Conservation (phyloP, 2,329 filamentous ascomycete genomes). For the Diaporthe vaccinii region DNA sequence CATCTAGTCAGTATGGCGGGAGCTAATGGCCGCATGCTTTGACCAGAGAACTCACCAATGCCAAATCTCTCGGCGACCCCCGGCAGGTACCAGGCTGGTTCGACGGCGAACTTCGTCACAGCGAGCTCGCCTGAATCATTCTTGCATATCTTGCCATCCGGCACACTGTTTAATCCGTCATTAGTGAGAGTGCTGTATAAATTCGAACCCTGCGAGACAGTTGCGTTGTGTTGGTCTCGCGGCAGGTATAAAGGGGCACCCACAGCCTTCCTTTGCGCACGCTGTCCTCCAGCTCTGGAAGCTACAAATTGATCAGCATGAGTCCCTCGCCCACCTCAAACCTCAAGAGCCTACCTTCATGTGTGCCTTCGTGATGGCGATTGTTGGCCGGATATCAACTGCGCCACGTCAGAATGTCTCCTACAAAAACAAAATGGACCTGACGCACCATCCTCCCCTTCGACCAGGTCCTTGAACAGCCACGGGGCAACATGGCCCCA, state of each 20-base stretch:
- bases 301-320: slow-evolving; percentile 50
- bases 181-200: neutral
- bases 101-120: slow-evolving; percentile 96
- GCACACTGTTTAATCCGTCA: slow-evolving; percentile 57
- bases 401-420: slow-evolving; percentile 36
- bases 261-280: slow-evolving; percentile 83
- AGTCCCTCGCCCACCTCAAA: neutral
- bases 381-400: slow-evolving; percentile 90
- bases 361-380: slow-evolving; percentile 91
- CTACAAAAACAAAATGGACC: neutral
- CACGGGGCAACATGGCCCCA: slow-evolving; percentile 89
- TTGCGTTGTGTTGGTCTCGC: neutral
- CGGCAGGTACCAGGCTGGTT: slow-evolving; percentile 91
- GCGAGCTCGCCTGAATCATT: slow-evolving; percentile 89
- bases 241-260: slow-evolving; percentile 45
- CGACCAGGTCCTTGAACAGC: slow-evolving; percentile 84
- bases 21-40: slow-evolving; percentile 25
- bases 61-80: slow-evolving; percentile 94
- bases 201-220: neutral
- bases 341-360: slow-evolving; percentile 73
- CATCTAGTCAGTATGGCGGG: slow-evolving; percentile 46
- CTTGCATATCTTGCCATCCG: slow-evolving; percentile 90
- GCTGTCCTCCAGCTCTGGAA: slow-evolving; percentile 94
- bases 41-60: slow-evolving; percentile 70
- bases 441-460: slow-evolving; percentile 75